Base-by-base conservation (phyloP, 805 yeast genomes). In the Candida ascalaphidarum region DNA sequence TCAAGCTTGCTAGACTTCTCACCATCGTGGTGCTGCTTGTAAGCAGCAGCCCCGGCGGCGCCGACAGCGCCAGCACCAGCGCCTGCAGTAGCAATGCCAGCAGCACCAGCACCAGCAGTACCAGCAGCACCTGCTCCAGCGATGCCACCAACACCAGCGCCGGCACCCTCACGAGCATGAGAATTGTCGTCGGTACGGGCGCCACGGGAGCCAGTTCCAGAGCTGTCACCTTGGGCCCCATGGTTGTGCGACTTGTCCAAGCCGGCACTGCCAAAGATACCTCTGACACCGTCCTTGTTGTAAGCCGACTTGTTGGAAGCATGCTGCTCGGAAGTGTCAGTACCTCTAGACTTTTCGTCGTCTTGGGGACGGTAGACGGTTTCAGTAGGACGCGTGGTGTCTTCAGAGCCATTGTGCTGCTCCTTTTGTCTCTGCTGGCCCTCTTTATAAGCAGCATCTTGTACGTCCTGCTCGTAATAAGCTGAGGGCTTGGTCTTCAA, bases 301-400 rank as follows among this genome's bases (percentile, higher is more conserved):
- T 28, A 53, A n/a, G 50, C 45, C 3, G 61, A 55, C 41, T 49
- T 56, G 42, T 58, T 56, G 31, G 43, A 31, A 16, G 29, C 19
- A 35, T 54, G 59, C 27, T 43, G 49, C 17, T 42, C 36, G 7
- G 31, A 26, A 5, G 54, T 53, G 32, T 55, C n/a, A n/a, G n/a
- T n/a, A n/a, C n/a, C n/a, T n/a, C n/a, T n/a, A n/a, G n/a, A n/a
- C n/a, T n/a, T n/a, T n/a, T n/a, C n/a, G n/a, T 39, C 7, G 28
- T 12, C 2, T 35, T 14, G 23, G 24, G 26, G 13, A 17, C 8
- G 18, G 8, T 17, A 7, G 18, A 17, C 16, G 18, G 17, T 22
- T 27, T 6, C 21, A 7, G 10, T 14, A 7, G 11, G 15, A 17
- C 10, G 25, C 24, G 24, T 13, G 20, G 13, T 17, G 15, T 2